Base-by-base conservation (phyloP, 177 flowering plant species). In the Vitis hybrid region DNA sequence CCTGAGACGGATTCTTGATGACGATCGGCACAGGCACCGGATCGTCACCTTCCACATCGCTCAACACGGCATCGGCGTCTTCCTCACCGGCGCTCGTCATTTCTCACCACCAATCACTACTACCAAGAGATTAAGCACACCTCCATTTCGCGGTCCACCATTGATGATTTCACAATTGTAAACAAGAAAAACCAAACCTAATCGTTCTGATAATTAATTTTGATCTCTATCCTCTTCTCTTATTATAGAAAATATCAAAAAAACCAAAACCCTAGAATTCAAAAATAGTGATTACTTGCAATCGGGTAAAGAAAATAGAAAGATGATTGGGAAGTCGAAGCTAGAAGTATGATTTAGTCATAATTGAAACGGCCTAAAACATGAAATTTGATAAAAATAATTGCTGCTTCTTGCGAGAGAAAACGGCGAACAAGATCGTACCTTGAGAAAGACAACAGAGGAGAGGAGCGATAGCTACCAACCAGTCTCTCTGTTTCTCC, bases 41-140 rank as follows among this genome's bases (percentile, higher is more conserved):
- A 73, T 90, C 86, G 15, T 89, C 95, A 14, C 66, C 90, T 61
- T 92, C 98, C 11, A 94, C 88, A 72, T 94, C 97, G 79, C 98
- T 94, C 72, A 93, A 85, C 12, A 91, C 90, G 7, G 86, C 83
- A 59, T 88, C 89, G 72, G 78, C 77, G 56, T 88, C 93, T 13
- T 83, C 95, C 6, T 83, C 92, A 19, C 73, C 89, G 58, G 72
- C 81, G 65, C 75, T 80, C 60, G 83, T 82, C 90, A 87, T 88
- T 51, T 11, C 11, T 8, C 9, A 48, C 19, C 56, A 49, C 1
- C 14, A 17, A 34, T 48, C 1, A n/a, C 70, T 54, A 60, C 11
- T n/a, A 19, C 51, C 23, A 50, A 62, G 23, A 54, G 13, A 54
- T 52, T 26, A 49, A 55, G 19, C 5, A 19, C 48, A 23, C 8